Evolutionary conservation across 1,139 yeast species (phyloP).

Genomic region (Saccharomycopsis phalli): DNA sequence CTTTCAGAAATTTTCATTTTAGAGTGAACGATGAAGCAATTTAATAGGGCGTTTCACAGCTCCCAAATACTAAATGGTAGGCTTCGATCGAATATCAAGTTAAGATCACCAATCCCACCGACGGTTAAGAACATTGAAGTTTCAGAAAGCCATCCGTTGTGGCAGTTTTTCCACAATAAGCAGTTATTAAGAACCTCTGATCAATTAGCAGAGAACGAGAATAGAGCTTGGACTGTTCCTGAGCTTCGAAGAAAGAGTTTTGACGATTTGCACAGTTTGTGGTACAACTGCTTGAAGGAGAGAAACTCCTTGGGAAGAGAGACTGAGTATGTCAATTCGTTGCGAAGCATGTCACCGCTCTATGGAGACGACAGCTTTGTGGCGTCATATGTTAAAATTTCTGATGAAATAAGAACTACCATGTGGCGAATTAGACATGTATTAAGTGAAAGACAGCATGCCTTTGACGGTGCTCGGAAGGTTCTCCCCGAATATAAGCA

Average conservation of each 20-base stretch:
- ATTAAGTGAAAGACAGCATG: conserved; percentile 74
- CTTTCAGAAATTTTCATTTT: too few relatives aligned
- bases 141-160: conserved; percentile 82
- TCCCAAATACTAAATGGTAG: conserved; percentile 5
- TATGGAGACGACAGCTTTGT: conserved; percentile 27
- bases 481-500: conserved; percentile 37
- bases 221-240: conserved; percentile 80
- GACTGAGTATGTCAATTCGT: conserved; percentile 36
- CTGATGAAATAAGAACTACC: conserved; percentile 41
- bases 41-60: conserved; percentile 5
- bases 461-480: conserved; percentile 53
- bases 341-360: conserved; percentile 35
- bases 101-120: conserved; percentile 84
- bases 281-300: conserved; percentile 84
- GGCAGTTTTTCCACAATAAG: conserved; percentile 79
- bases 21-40: neutral
- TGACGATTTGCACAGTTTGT: conserved; percentile 81
- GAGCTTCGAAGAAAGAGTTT: conserved; percentile 88
- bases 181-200: conserved; percentile 43
- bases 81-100: conserved; percentile 30
- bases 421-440: conserved; percentile 82
- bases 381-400: conserved; percentile 26
- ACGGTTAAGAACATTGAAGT: conserved; percentile 64
- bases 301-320: conserved; percentile 77
- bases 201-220: conserved; percentile 35